phyloP scores from a whole-genome alignment of 2,329 filamentous ascomycete genomes.

The Fusarium sambucinum region DNA sequence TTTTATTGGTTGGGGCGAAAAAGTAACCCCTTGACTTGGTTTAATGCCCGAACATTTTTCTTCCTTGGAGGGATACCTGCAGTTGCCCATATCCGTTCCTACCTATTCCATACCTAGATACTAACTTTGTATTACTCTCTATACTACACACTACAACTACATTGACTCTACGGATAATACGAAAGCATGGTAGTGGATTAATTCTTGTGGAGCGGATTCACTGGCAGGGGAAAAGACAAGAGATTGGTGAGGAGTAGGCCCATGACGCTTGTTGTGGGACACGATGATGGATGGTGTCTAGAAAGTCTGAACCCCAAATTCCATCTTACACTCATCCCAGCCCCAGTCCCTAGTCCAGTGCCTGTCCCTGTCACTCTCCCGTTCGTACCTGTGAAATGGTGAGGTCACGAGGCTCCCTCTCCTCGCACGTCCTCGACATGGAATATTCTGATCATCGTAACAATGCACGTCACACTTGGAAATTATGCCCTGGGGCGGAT shows the following conservation, averaged over 20 bases:
- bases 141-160: neutral
- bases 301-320: slow-evolving; percentile 22
- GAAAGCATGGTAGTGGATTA: slow-evolving; percentile 23
- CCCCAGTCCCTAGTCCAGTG: neutral
- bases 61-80: slow-evolving; percentile 6
- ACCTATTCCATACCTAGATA: neutral
- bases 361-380: slow-evolving; percentile 30
- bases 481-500: slow-evolving; percentile 7
- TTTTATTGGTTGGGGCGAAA: slow-evolving; percentile 4
- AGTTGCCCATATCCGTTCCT: neutral
- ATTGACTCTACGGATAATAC: neutral
- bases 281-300: slow-evolving; percentile 10
- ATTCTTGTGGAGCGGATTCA: slow-evolving; percentile 27
- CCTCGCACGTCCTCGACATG: neutral
- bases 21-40: slow-evolving; percentile 1
- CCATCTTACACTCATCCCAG: slow-evolving; percentile 7
- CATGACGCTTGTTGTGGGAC: slow-evolving; percentile 33
- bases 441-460: slow-evolving; percentile 4
- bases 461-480: neutral
- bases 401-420: slow-evolving; percentile 40
- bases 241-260: slow-evolving; percentile 33
- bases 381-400: slow-evolving; percentile 6
- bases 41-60: slow-evolving; percentile 7
- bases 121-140: neutral
- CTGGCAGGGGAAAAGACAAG: slow-evolving; percentile 22